Percentiles rank a stretch among this genome's conserved stretches.
Evolutionary conservation across 352 stramenopile genomes (phyloP).

Genomic region (Phytophthora pinifolia): DNA sequence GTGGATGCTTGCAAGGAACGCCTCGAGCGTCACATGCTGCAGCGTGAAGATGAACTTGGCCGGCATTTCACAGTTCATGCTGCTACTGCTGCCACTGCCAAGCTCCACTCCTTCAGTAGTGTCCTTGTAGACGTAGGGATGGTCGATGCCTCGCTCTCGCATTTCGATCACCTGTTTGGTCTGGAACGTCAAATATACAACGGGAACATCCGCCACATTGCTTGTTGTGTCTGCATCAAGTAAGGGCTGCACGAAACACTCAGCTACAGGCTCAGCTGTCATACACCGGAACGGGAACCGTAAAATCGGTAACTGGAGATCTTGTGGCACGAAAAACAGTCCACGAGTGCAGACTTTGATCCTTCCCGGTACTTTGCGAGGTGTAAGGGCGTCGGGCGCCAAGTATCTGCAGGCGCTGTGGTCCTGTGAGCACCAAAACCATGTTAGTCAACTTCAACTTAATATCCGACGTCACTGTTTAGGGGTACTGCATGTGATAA

Average conservation of each 20-base stretch:
- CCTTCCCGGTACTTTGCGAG: constrained; percentile 54
- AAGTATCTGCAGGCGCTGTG: constrained; percentile 65
- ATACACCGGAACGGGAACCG: constrained; percentile 84
- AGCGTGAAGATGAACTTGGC: constrained; percentile 79
- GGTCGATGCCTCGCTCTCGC: constrained; percentile 68
- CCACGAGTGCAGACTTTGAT: constrained; percentile 87
- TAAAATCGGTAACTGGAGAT: constrained; percentile 65
- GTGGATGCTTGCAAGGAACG: constrained; percentile 67
- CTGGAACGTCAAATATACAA: constrained; percentile 62
- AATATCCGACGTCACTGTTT: constrained; percentile 3
- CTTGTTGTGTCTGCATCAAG: neutral
- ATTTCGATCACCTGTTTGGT: constrained; percentile 68
- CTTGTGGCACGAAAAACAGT: constrained; percentile 89
- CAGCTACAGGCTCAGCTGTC: constrained; percentile 41
- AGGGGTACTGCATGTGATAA: too few species aligned
- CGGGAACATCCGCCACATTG: constrained; percentile 1
- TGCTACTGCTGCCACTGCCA: constrained; percentile 5
- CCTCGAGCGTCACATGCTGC: constrained; percentile 58
- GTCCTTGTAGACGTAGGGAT: constrained; percentile 59
- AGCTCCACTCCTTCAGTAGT: constrained; percentile 14
- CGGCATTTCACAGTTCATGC: constrained; percentile 15
- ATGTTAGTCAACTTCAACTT: constrained; percentile 15
- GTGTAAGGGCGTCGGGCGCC: constrained; percentile 33
- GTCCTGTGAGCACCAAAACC: constrained; percentile 39
- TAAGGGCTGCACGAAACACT: constrained; percentile 44